Evolutionary conservation across 2,329 filamentous ascomycete genomes (phyloP).

Genomic region (Colletotrichum sp.): DNA sequence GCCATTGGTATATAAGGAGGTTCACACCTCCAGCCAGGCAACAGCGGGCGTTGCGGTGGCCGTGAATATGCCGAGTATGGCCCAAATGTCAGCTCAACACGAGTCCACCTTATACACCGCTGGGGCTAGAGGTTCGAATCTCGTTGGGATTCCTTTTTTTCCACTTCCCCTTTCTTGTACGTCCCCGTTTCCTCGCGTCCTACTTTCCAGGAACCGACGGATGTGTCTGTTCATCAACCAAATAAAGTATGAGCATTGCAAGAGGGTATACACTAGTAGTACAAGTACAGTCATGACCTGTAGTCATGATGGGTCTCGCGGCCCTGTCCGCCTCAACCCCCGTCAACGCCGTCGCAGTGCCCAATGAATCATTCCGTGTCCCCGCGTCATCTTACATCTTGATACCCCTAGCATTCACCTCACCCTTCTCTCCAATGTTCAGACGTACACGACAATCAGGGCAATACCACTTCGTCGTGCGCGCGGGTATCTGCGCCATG

Average conservation of each 20-base stretch:
- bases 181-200: background rate
- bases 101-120: background rate
- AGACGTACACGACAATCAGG: slow-evolving; percentile 72
- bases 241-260: background rate
- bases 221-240: background rate
- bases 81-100: background rate
- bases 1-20: background rate
- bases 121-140: background rate
- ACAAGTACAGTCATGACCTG: background rate
- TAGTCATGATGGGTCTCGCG: background rate
- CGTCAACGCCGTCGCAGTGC: background rate
- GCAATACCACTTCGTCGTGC: slow-evolving; percentile 85
- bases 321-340: background rate
- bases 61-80: background rate
- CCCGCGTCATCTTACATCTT: slow-evolving; percentile 41
- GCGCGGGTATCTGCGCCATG: slow-evolving; percentile 69
- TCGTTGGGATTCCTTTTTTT: background rate
- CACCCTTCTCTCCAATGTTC: slow-evolving; percentile 67
- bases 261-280: background rate
- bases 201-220: background rate
- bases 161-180: background rate
- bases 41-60: background rate
- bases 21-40: background rate
- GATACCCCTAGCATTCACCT: slow-evolving; percentile 64
- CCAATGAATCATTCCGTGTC: background rate